Evolutionary conservation across 495 filamentous ascomycete genomes (phyloP), one percentile per base, ranked within the genome.

Genomic region (Massariosphaeria phaeospora): DNA sequence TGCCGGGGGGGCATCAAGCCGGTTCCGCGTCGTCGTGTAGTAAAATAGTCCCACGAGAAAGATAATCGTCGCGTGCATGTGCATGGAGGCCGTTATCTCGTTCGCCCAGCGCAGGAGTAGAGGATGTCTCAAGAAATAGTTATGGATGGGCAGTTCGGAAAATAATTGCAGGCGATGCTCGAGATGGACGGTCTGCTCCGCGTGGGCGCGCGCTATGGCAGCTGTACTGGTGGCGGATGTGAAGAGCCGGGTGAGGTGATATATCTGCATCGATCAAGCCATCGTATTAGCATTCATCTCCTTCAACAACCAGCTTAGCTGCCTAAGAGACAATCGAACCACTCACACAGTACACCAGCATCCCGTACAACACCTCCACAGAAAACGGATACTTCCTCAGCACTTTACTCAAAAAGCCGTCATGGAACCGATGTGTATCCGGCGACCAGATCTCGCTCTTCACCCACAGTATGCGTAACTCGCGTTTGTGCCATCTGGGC

Each of bases 321-420:
- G n/a, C n/a, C n/a, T n/a, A n/a, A n/a, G n/a, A n/a, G n/a, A n/a
- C n/a, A n/a, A n/a, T n/a, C n/a, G n/a, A n/a, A n/a, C n/a, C n/a
- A 48, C 54, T 5, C 70, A 82, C 80, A 76, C 78, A 83, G 61
- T 83, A 84, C 36, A 82, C 77, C 65, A 84, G 66, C 4, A 80
- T 81, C 87, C 87, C 91, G 60, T 91, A 91, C 75, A 84, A 89
- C 61, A 83, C 84, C 67, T 91, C 87, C 20, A 84, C 79, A 24
- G 91, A 66, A 60, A 91, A 91, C 10, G 87, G 87, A 46, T 86
- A 79, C 55, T 79, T 82, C 30, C 76, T 71, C 6, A 91, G 72
- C 20, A 89, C 52, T 1, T 81, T 70, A 67, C 78, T 81, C 26
- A 82, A 65, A 11, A 80, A 63, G 30, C 76, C 71, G 24, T 75